A percentile compares a stretch with the other conserved stretches of the same genome.
Evolutionary conservation across 2,329 filamentous ascomycete genomes (phyloP).

Genomic region (Diaporthe destruens): DNA sequence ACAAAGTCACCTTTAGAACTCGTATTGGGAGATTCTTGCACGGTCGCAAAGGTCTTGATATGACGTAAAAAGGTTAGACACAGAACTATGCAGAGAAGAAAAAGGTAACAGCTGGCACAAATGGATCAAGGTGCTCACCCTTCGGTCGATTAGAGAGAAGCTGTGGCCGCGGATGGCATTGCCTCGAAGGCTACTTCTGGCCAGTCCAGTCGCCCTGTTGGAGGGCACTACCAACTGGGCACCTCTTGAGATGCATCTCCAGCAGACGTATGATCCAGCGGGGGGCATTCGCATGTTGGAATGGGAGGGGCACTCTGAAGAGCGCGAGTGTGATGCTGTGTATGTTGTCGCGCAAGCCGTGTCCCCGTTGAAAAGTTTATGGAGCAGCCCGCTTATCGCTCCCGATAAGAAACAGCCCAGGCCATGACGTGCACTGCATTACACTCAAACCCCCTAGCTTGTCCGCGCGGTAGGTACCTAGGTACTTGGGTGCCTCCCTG

Average conservation of each 20-base stretch:
- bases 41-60: constrained; percentile 31
- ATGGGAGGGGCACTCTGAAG: neutral
- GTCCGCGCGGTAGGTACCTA: neutral
- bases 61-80: neutral
- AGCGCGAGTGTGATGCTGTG: neutral
- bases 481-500: neutral
- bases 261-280: constrained; percentile 49
- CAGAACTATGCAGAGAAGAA: neutral
- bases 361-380: constrained; percentile 6
- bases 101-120: constrained; percentile 2
- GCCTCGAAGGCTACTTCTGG: constrained; percentile 24
- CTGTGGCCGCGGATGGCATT: neutral
- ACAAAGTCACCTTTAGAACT: neutral
- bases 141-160: constrained; percentile 25
- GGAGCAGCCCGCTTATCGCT: constrained; percentile 15
- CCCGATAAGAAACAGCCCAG: constrained; percentile 8
- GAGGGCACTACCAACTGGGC: constrained; percentile 4
- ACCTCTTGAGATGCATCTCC: constrained; percentile 47
- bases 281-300: constrained; percentile 50
- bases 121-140: constrained; percentile 11
- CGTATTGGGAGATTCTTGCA: constrained; percentile 25
- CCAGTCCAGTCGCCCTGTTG: constrained; percentile 9
- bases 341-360: neutral
- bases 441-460: neutral
- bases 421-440: constrained; percentile 13